Conservation (phyloP, 176 grass and related monocot species). For the Zoysia pacifica region DNA sequence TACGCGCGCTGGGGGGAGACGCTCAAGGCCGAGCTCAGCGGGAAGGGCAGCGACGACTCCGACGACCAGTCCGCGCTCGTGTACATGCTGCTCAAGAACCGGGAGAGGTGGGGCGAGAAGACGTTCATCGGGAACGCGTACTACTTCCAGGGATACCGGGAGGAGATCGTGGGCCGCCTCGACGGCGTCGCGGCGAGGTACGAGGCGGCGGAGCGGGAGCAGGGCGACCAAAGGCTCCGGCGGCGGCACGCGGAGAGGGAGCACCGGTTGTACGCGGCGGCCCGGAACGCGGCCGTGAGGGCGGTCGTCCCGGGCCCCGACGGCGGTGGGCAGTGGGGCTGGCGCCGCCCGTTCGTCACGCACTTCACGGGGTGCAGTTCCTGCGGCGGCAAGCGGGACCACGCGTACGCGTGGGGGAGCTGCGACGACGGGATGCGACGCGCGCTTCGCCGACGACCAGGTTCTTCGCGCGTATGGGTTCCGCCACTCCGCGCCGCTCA, state of each 20-base stretch:
- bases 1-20: not conserved
- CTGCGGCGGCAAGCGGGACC: slow-evolving; percentile 60
- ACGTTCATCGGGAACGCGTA: slow-evolving; percentile 53
- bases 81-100: slow-evolving; percentile 50
- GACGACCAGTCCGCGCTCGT: slow-evolving; percentile 73
- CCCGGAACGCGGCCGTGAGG: slow-evolving; percentile 26
- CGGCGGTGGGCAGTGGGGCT: slow-evolving; percentile 37
- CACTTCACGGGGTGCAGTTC: slow-evolving; percentile 81
- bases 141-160: slow-evolving; percentile 79
- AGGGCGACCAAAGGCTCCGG: not conserved
- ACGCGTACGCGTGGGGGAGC: slow-evolving; percentile 46
- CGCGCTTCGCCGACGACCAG: slow-evolving; percentile 91
- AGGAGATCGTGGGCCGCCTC: slow-evolving; percentile 53
- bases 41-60: slow-evolving; percentile 43
- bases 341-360: slow-evolving; percentile 68
- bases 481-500: slow-evolving; percentile 47
- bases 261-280: slow-evolving; percentile 42
- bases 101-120: slow-evolving; percentile 22
- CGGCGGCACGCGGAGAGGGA: slow-evolving; percentile 65
- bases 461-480: slow-evolving; percentile 75
- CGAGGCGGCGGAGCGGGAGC: slow-evolving; percentile 46
- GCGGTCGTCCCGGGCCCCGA: not conserved
- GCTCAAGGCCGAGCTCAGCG: slow-evolving; percentile 15
- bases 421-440: slow-evolving; percentile 72
- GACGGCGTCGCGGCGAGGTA: slow-evolving; percentile 46